phyloP scores from a whole-genome alignment of 768 basidiomycete genomes.

The Inosperma sp. region DNA sequence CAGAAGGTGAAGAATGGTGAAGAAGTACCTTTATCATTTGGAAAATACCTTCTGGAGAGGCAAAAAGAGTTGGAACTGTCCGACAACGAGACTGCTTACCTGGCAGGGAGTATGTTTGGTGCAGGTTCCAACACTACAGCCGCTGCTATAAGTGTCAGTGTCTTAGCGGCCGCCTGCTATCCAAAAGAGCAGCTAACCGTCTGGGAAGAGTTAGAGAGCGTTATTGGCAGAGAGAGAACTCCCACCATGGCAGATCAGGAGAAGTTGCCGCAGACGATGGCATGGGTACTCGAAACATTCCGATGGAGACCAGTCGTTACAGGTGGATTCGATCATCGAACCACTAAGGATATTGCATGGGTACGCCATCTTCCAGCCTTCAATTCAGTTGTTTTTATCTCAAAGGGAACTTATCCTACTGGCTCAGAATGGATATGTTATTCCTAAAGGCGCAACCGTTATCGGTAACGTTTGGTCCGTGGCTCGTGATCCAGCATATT shows the following conservation, averaged over 20 bases:
- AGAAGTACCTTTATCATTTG: slow-evolving; percentile 45
- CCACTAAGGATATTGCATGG: slow-evolving; percentile 61
- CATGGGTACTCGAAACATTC: slow-evolving; percentile 47
- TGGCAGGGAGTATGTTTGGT: slow-evolving; percentile 61
- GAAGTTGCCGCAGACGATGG: slow-evolving; percentile 42
- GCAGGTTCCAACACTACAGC: slow-evolving; percentile 66
- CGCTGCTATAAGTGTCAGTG: slow-evolving; percentile 48
- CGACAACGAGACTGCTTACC: slow-evolving; percentile 55
- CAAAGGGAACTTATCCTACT: neutral
- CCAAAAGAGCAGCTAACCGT: slow-evolving; percentile 48
- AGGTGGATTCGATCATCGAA: slow-evolving; percentile 59
- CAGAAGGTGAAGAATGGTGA: slow-evolving; percentile 28
- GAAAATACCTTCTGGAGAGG: slow-evolving; percentile 52
- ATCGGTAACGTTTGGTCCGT: slow-evolving; percentile 62
- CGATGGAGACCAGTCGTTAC: slow-evolving; percentile 50
- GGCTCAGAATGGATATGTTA: slow-evolving; percentile 41
- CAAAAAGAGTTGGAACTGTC: slow-evolving; percentile 51
- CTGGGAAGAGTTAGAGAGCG: slow-evolving; percentile 50
- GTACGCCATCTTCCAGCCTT: too few species aligned
- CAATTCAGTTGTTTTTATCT: neutral
- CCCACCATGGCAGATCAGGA: slow-evolving; percentile 40
- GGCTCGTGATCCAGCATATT: slow-evolving; percentile 52
- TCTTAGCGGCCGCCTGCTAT: slow-evolving; percentile 56
- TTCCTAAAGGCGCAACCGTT: slow-evolving; percentile 53
- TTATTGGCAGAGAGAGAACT: slow-evolving; percentile 44